Conservation (phyloP, 495 filamentous ascomycete species). For the Penicillium mononematosum region DNA sequence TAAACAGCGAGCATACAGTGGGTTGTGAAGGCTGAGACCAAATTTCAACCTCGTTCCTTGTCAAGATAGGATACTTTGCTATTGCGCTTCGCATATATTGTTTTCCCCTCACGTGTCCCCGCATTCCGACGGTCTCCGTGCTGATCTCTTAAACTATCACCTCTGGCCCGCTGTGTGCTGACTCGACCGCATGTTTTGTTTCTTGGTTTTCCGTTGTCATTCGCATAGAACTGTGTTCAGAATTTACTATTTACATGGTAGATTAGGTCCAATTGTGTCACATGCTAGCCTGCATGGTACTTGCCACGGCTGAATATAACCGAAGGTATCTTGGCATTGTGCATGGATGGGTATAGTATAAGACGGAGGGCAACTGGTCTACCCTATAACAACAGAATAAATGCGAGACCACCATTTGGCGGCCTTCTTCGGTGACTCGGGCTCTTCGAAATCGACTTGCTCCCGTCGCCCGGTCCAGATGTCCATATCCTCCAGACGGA, state of each 20-base stretch:
- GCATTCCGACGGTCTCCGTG: slow-evolving; percentile 31
- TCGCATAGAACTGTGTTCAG: not conserved
- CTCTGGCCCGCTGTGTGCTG: not conserved
- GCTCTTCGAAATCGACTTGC: slow-evolving; percentile 15
- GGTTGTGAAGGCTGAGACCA: too few species aligned
- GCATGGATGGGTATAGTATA: not conserved
- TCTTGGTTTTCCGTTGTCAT: not conserved
- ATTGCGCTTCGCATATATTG: not conserved
- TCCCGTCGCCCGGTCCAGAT: slow-evolving; percentile 57
- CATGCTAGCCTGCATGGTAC: not conserved
- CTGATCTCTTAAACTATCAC: not conserved
- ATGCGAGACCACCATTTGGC: slow-evolving; percentile 23
- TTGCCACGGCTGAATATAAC: not conserved
- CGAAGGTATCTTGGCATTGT: not conserved
- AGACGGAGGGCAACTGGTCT: not conserved
- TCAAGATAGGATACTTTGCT: not conserved
- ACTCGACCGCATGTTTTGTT: not conserved
- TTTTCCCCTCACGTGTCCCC: slow-evolving; percentile 7
- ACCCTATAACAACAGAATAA: slow-evolving; percentile 29
- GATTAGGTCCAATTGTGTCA: not conserved
- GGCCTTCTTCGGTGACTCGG: slow-evolving; percentile 1
- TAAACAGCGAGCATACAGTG: not conserved
- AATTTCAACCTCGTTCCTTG: not conserved
- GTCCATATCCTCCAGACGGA: slow-evolving; percentile 56
- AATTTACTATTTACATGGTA: not conserved